phyloP scores from a whole-genome alignment of 2,329 filamentous ascomycete genomes.

The Saccharata proteae region DNA sequence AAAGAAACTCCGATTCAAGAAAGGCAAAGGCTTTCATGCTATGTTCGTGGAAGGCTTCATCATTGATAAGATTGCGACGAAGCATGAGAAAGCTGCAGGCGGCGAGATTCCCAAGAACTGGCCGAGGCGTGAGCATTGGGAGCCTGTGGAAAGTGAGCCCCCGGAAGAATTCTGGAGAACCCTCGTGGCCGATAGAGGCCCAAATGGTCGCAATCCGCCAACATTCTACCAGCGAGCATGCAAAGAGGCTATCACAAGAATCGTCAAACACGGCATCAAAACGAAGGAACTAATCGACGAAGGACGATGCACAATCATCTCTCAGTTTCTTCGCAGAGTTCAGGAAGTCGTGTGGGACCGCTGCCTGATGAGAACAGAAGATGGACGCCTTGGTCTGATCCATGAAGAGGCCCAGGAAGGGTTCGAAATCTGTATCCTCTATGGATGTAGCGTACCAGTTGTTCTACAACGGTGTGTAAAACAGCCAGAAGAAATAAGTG shows the following conservation, averaged over 20 bases:
- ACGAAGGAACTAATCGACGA: conserved; percentile 4
- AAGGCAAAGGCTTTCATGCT: conserved; percentile 15
- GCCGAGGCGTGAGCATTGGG: conserved; percentile 2
- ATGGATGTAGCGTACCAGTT: conserved; percentile 25
- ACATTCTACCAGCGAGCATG: conserved; percentile 13
- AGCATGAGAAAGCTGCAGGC: conserved; percentile 9
- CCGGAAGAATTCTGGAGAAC: conserved; percentile 13
- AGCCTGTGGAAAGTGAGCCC: conserved; percentile 1
- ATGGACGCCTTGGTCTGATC: conserved; percentile 17
- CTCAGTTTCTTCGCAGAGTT: conserved; percentile 14
- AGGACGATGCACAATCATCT: conserved; percentile 7
- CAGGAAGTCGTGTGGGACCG: conserved; percentile 16
- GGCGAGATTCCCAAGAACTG: conserved; percentile 13
- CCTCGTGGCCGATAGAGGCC: conserved; percentile 11
- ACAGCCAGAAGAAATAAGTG: no score
- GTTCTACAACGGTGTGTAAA: no score
- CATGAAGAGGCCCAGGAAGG: conserved; percentile 16
- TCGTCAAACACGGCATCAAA: conserved; percentile 7
- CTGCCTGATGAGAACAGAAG: conserved; percentile 16
- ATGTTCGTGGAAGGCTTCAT: conserved; percentile 22
- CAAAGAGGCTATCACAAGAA: conserved; percentile 11
- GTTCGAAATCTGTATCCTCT: conserved; percentile 20
- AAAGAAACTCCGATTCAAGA: conserved; percentile 14
- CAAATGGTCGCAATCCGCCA: conserved; percentile 12
- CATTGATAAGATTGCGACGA: conserved; percentile 12